phyloP scores from a whole-genome alignment of 169 alveolate genomes.

The Amoebophrya sp. region DNA sequence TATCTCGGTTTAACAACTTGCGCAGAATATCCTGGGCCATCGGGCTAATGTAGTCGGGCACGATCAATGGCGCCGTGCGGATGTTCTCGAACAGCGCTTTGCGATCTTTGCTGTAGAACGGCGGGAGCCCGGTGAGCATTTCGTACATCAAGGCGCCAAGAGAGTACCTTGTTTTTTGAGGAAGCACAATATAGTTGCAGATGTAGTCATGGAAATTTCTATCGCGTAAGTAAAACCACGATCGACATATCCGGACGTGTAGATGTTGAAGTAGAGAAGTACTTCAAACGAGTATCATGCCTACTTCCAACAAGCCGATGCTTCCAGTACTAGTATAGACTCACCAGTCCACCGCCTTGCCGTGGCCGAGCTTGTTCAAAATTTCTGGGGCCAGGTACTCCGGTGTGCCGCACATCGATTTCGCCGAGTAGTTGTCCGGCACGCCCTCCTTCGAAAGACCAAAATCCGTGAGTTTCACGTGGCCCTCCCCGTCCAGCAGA shows the following conservation, averaged over 20 bases:
- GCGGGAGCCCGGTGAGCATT: slow-evolving; percentile 78
- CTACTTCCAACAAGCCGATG: background rate
- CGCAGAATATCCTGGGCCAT: background rate
- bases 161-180: slow-evolving; percentile 41
- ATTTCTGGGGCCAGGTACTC: slow-evolving; percentile 77
- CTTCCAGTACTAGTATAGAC: background rate
- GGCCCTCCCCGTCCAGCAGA: slow-evolving; percentile 62
- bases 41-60: background rate
- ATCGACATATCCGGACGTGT: background rate
- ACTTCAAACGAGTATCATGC: background rate
- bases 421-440: slow-evolving; percentile 38
- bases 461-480: background rate
- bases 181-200: background rate
- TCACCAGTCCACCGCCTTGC: slow-evolving; percentile 70
- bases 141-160: slow-evolving; percentile 77
- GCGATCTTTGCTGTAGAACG: background rate
- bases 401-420: slow-evolving; percentile 54
- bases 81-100: background rate
- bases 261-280: background rate
- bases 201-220: background rate
- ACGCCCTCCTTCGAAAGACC: background rate
- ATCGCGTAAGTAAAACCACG: background rate
- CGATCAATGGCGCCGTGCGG: background rate
- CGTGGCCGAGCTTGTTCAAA: slow-evolving; percentile 59
- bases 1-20: background rate